Conservation (phyloP, 495 filamentous ascomycete species). For the Schizothecium vesticola region DNA sequence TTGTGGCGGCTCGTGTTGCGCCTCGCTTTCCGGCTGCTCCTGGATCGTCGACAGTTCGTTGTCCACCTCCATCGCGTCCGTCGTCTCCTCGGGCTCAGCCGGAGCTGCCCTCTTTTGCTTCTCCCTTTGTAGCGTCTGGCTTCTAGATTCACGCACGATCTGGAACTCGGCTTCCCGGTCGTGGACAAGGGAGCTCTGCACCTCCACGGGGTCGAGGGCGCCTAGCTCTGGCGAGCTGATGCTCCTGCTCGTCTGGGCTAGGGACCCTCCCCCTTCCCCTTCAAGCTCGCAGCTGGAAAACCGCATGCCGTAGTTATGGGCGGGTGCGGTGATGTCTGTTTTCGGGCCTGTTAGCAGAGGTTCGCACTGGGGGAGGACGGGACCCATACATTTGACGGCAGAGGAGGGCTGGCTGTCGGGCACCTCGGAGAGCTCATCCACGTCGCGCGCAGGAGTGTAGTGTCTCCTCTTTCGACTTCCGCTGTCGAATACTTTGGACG, state of each 20-base stretch:
- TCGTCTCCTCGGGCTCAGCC: neutral
- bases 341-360: neutral
- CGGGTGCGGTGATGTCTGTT: neutral
- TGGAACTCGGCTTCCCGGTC: constrained; percentile 26
- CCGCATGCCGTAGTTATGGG: neutral
- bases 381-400: neutral
- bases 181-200: constrained; percentile 10
- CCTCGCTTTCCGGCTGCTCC: constrained; percentile 1
- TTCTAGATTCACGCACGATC: constrained; percentile 23
- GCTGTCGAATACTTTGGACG: constrained; percentile 17
- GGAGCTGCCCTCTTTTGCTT: constrained; percentile 6
- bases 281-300: constrained; percentile 10
- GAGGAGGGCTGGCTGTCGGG: constrained; percentile 13
- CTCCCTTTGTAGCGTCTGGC: constrained; percentile 11
- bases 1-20: constrained; percentile 5
- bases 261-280: neutral
- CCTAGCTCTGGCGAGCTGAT: neutral
- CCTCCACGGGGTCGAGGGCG: constrained; percentile 9
- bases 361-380: neutral
- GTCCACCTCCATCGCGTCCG: constrained; percentile 10
- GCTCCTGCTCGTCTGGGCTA: neutral
- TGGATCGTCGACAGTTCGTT: neutral
- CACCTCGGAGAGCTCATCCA: constrained; percentile 9
- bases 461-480: constrained; percentile 16
- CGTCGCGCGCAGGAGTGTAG: constrained; percentile 5